Conservation (phyloP, 2,329 filamentous ascomycete species). For the Talaromyces sp. region DNA sequence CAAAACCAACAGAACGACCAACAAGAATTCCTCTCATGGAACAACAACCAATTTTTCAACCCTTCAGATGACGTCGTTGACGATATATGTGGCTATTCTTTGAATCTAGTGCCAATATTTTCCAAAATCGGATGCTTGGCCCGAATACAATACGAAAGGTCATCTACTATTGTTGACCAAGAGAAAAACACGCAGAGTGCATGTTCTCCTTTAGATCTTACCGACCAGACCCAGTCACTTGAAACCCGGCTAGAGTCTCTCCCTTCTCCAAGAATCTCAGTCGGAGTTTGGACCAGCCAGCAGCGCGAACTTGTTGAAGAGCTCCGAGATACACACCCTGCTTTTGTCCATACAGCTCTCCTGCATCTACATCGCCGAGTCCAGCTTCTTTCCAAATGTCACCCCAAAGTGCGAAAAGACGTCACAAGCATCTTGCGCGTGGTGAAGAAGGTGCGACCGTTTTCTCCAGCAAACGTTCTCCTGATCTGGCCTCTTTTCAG, state of each 20-base stretch:
- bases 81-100: constrained; percentile 27
- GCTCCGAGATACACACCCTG: constrained; percentile 20
- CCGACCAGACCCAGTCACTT: not conserved
- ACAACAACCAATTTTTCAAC: not conserved
- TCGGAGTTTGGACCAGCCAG: constrained; percentile 6
- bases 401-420: constrained; percentile 18
- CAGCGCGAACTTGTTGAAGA: constrained; percentile 15
- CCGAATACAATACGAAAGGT: not conserved
- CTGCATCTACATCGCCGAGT: constrained; percentile 26
- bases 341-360: constrained; percentile 24
- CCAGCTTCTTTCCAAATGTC: constrained; percentile 15
- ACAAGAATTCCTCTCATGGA: constrained; percentile 9
- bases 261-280: constrained; percentile 10
- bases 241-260: constrained; percentile 6
- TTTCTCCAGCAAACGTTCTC: constrained; percentile 24
- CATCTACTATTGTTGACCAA: not conserved
- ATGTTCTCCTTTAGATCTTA: not conserved
- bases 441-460: constrained; percentile 15
- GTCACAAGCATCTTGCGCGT: constrained; percentile 18
- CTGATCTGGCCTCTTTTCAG: constrained; percentile 31
- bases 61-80: constrained; percentile 15
- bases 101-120: constrained; percentile 24
- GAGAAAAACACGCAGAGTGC: not conserved
- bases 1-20: constrained; percentile 8
- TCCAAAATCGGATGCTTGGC: constrained; percentile 18